A percentile compares a stretch with the other conserved stretches of the same genome.
phyloP scores from a whole-genome alignment of 331 rosid species.

The Quercus tomentella region DNA sequence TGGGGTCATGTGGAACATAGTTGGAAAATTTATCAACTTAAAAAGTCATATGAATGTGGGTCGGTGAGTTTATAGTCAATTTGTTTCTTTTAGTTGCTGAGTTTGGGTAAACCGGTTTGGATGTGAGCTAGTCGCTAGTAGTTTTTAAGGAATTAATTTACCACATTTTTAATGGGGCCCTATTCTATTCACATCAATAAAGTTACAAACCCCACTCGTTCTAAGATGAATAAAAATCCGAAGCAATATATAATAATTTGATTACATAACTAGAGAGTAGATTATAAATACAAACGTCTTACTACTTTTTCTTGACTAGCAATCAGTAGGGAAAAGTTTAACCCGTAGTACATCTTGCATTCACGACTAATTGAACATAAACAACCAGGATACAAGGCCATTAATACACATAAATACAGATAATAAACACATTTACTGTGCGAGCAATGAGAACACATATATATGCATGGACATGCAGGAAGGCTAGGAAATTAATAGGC shows the following conservation, averaged over 20 bases:
- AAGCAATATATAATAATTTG: no score
- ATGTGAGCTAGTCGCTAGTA: neutral
- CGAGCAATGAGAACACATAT: neutral
- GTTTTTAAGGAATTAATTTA: neutral
- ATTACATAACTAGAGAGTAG: neutral
- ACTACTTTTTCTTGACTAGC: no score
- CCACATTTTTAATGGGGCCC: no score
- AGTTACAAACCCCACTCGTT: no score
- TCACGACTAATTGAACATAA: neutral
- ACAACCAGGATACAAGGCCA: neutral
- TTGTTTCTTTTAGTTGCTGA: no score
- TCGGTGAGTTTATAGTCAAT: no score
- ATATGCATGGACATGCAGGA: neutral
- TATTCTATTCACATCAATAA: no score
- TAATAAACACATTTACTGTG: no score
- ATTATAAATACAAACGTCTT: neutral
- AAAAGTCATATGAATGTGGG: neutral
- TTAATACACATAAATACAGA: neutral
- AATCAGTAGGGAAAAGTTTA: neutral
- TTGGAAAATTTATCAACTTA: neutral
- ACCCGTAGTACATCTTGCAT: neutral
- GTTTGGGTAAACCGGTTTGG: no score
- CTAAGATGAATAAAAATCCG: neutral
- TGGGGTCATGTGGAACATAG: neutral
- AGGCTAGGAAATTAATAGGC: neutral